A percentile compares a stretch with the other conserved stretches of the same genome.
phyloP scores from a whole-genome alignment of 2,329 filamentous ascomycete species.

The Colletotrichum sp. region DNA sequence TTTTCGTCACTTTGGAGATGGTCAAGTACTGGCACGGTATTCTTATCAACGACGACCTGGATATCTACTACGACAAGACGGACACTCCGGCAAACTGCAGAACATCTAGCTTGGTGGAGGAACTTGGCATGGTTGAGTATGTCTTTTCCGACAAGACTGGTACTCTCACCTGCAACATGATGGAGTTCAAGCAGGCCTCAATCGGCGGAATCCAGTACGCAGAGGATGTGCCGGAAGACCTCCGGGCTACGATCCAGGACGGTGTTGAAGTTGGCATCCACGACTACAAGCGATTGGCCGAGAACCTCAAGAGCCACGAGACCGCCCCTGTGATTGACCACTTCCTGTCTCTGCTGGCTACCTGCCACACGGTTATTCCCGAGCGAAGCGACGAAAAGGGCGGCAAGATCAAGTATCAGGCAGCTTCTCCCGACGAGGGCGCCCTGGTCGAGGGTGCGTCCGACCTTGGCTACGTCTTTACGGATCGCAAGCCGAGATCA shows the following conservation, averaged over 20 bases:
- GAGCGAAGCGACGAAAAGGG: constrained; percentile 80
- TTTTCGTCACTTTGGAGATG: constrained; percentile 96
- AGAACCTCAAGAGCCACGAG: constrained; percentile 68
- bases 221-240: constrained; percentile 89
- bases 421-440: constrained; percentile 95
- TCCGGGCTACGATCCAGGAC: constrained; percentile 78
- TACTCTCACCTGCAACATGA: constrained; percentile 96
- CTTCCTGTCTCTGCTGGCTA: constrained; percentile 84
- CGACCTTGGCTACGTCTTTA: constrained; percentile 84
- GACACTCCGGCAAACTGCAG: constrained; percentile 96
- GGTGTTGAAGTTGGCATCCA: constrained; percentile 80
- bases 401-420: constrained; percentile 93
- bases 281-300: constrained; percentile 76
- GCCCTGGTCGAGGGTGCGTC: constrained; percentile 94
- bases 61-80: constrained; percentile 96
- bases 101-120: constrained; percentile 95
- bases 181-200: constrained; percentile 96
- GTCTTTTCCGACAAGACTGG: constrained; percentile 99
- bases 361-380: constrained; percentile 97
- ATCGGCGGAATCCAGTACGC: constrained; percentile 95
- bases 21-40: constrained; percentile 99
- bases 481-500: constrained; percentile 84
- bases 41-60: constrained; percentile 94
- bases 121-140: constrained; percentile 96
- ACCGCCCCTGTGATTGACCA: constrained; percentile 67